phyloP scores from a whole-genome alignment of 129 eudicot species.

The Escallonia herrerae region DNA sequence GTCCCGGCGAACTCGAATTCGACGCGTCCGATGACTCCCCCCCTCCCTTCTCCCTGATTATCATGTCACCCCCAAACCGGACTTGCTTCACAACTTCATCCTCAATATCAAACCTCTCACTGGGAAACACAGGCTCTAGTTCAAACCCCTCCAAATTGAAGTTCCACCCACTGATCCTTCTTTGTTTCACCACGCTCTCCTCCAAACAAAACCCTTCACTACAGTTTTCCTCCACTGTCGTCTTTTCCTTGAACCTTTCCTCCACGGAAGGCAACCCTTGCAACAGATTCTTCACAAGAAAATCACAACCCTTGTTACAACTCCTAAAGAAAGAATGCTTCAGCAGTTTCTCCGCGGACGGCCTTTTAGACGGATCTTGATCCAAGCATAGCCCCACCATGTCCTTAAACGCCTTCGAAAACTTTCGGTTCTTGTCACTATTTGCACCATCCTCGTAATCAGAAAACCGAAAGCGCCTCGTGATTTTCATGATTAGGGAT shows the following conservation, averaged over 20 bases:
- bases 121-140: constrained; percentile 53
- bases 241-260: constrained; percentile 32
- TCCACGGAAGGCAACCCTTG: constrained; percentile 66
- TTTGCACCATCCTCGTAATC: constrained; percentile 43
- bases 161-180: constrained; percentile 87
- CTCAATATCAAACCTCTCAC: constrained; percentile 14
- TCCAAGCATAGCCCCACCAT: constrained; percentile 74
- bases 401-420: constrained; percentile 58
- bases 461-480: constrained; percentile 55
- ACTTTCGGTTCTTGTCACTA: constrained; percentile 28
- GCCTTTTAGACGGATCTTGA: constrained; percentile 65
- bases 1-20: constrained; percentile 13
- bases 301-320: constrained; percentile 44
- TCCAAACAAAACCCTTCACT: constrained; percentile 12
- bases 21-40: constrained; percentile 7
- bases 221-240: constrained; percentile 29
- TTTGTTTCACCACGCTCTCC: constrained; percentile 30
- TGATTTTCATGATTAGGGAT: constrained; percentile 53
- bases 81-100: constrained; percentile 23
- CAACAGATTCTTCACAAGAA: constrained; percentile 58
- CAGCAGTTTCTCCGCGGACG: constrained; percentile 55
- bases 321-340: constrained; percentile 66
- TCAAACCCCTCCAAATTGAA: constrained; percentile 54
- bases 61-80: constrained; percentile 22
- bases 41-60: constrained; percentile 17